Conservation (phyloP, 305 asterid genomes). For the Fraxinus floribunda region DNA sequence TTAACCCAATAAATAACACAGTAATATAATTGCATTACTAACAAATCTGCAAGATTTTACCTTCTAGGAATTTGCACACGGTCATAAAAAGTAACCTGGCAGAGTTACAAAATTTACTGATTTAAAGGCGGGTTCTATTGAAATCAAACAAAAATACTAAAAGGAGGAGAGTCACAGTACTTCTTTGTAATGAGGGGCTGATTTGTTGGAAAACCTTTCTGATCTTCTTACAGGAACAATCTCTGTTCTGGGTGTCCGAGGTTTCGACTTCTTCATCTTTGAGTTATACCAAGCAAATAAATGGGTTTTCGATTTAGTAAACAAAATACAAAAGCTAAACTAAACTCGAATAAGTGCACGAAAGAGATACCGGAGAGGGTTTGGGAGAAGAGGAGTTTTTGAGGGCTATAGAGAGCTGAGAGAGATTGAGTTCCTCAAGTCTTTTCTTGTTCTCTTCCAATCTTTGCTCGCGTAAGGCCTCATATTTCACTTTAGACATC, state of each 20-base stretch:
- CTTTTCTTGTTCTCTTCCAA: slow-evolving; percentile 87
- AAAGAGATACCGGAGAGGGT: slow-evolving; percentile 59
- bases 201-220: slow-evolving; percentile 50
- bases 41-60: slow-evolving; percentile 29
- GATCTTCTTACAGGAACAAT: slow-evolving; percentile 81
- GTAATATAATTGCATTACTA: not conserved
- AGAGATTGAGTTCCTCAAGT: slow-evolving; percentile 82
- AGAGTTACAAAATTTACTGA: not conserved
- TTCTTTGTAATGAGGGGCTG: slow-evolving; percentile 65
- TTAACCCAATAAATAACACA: not conserved
- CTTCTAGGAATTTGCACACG: slow-evolving; percentile 72
- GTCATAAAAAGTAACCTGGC: slow-evolving; percentile 61
- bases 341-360: not conserved
- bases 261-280: slow-evolving; percentile 67
- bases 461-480: slow-evolving; percentile 58
- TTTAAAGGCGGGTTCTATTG: not conserved
- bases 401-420: slow-evolving; percentile 68
- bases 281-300: not conserved
- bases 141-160: not conserved
- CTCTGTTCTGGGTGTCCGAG: slow-evolving; percentile 57
- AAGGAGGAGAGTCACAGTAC: slow-evolving; percentile 24
- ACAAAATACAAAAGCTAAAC: not conserved
- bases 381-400: slow-evolving; percentile 58
- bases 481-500: slow-evolving; percentile 55
- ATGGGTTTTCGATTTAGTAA: not conserved